Evolutionary conservation across 495 filamentous ascomycete species (phyloP), one percentile per base, ranked within the genome.

Genomic region (Rhizodiscina lignyota): DNA sequence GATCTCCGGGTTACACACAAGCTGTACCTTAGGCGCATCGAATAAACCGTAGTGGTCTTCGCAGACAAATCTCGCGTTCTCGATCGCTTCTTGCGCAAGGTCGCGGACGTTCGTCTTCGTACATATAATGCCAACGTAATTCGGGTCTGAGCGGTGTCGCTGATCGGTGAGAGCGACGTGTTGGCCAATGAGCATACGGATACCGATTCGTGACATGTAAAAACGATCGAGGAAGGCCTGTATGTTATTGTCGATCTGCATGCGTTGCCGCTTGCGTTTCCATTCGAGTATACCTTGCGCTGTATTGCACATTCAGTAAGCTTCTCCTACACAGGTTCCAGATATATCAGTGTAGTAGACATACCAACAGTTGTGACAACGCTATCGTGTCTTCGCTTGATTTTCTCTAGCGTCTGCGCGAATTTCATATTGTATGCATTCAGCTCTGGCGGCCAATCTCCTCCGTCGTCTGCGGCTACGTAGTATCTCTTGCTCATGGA

Each of bases 181-280:
- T 55, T 97, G 89, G 21, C 89, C 89, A 36, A 97, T 94, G 11
- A 97, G 70, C 89, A 97, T 97, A 41, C 89, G 82, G 36, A 97
- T 97, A 43, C 89, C 89, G 43, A 97, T 97, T n/a, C 89, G 84
- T 22, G 84, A 94, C 89, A 97, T 97, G 63, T 97, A 97, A 53
- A 97, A 97, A 34, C 89, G 80, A 60, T 97, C 89, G 37, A 97
- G 74, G 61, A 97, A 97, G 34, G 78, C 72, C 52, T 97, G 89
- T 34, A 97, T 93, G 36, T 83, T 89, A 37, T 83, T 76, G 59
- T 96, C 89, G 51, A 97, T 97, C 53, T 96, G 91, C 79, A 96
- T 87, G 29, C 89, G 73, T 63, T 97, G 89, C 37, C 83, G 74
- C 50, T 77, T 89, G 29, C 89, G 80, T 60, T 97, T 97, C 65